These are phyloP conservation scores for Thelonectria discophora DNA, from an alignment of 2,329 filamentous ascomycete species.

Conservation along the genomic window DNA sequence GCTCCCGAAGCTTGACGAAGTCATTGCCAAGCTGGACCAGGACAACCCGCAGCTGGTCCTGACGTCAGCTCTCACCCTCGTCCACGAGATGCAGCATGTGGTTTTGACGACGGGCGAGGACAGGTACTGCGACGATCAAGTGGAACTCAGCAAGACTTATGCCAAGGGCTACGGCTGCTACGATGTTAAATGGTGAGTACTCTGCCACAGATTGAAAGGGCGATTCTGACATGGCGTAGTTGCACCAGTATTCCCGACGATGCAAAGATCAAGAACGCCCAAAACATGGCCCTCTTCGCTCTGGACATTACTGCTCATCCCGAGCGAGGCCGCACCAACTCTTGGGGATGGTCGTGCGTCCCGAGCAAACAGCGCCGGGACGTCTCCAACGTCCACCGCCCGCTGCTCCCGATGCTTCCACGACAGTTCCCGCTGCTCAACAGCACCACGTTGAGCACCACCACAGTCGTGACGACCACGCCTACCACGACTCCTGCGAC, in stretches of 20 bases:
- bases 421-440: too few species aligned
- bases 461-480: too few species aligned
- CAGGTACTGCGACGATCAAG: background rate
- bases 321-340: background rate
- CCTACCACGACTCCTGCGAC: too few species aligned
- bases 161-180: too few species aligned
- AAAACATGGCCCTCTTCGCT: conserved; percentile 6
- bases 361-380: too few species aligned
- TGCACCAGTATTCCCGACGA: background rate
- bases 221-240: background rate
- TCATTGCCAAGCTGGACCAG: background rate
- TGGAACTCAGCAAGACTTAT: too few species aligned
- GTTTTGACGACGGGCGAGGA: background rate
- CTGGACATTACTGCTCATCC: background rate
- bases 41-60: background rate
- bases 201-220: too few species aligned
- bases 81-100: conserved; percentile 11
- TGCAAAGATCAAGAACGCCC: background rate
- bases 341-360: too few species aligned
- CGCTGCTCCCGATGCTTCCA: too few species aligned
- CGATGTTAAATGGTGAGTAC: too few species aligned
- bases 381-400: too few species aligned
- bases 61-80: background rate
- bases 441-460: too few species aligned
- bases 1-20: background rate